Evolutionary conservation across 305 asterid genomes (phyloP), one percentile per base, ranked within the genome.

Genomic region (Solanum hybrid): DNA sequence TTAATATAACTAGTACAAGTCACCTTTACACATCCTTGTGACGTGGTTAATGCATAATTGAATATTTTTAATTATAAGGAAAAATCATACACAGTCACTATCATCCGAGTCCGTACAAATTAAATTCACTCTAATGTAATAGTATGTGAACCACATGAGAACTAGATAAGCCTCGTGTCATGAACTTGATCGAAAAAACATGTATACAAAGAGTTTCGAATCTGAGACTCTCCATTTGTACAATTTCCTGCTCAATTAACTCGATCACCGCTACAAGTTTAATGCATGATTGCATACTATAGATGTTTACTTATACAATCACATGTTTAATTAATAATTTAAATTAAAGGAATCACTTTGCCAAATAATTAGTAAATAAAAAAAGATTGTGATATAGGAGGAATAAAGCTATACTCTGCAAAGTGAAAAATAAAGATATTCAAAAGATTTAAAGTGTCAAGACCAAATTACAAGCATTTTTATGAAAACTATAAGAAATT

Each of bases 91-190:
- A 0, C 34, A 27, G 0, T 27, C 2, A 12, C 2, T 27, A 27
- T 27, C 1, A 14, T 72, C 0, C 10, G 2, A 0, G 10, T 71
- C 0, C 4, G 5, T 2, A 26, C 0, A 10, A 0, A 5, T 0
- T 71, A 71, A 24, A 5, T 24, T 24, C 0, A 0, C 0, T 71
- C 0, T 71, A 10, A 0, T 26, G 9, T 71, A 71, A 26, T 11
- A 71, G 0, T 26, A 0, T 0, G 0, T 71, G 1, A 71, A 71
- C 1, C 4, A 69, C 3, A 66, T 0, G 6, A 0, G 1, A 69
- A 71, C 9, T 71, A 26, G 2, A 11, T 3, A 71, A 71, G 19
- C 2, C 10, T 24, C 0, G 0, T 71, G 10, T 4, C 7, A n/a
- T 22, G 40, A 8, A 60, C 6, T 60, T 22, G 24, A 60, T 1